Percentiles rank a stretch among this genome's conserved stretches.
Evolutionary conservation across 257 asterid species (phyloP).

Genomic region (Apocynum venetum): DNA sequence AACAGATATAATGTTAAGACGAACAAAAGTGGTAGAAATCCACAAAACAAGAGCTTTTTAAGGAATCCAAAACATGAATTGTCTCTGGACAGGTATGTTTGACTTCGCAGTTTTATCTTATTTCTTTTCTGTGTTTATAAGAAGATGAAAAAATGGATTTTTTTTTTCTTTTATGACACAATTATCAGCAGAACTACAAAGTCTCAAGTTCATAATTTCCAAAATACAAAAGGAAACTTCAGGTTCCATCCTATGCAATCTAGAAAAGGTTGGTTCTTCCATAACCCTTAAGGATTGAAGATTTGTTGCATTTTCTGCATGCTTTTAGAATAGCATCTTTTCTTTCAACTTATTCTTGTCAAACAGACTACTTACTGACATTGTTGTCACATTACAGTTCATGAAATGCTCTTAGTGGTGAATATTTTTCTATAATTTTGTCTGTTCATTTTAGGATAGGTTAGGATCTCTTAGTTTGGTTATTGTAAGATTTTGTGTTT

Average conservation of each 20-base stretch:
- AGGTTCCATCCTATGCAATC: slow-evolving; percentile 36
- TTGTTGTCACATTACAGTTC: neutral
- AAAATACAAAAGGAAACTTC: slow-evolving; percentile 48
- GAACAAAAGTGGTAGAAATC: slow-evolving; percentile 39
- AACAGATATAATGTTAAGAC: slow-evolving; percentile 32
- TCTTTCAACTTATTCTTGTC: neutral
- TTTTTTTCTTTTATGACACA: slow-evolving; percentile 21
- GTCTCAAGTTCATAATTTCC: slow-evolving; percentile 35
- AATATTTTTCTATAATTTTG: neutral
- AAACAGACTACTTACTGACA: neutral
- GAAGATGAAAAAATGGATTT: slow-evolving; percentile 12
- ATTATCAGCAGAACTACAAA: slow-evolving; percentile 43
- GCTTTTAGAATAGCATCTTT: slow-evolving; percentile 1
- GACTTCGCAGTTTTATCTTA: slow-evolving; percentile 9
- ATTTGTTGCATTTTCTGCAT: neutral
- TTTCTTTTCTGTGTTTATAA: slow-evolving; percentile 1
- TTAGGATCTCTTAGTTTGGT: neutral
- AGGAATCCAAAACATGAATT: slow-evolving; percentile 42
- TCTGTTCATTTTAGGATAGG: neutral
- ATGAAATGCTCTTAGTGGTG: neutral
- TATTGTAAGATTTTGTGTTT: neutral
- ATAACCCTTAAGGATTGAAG: neutral
- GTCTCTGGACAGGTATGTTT: slow-evolving; percentile 44
- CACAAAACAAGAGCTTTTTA: slow-evolving; percentile 41
- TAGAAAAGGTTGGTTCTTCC: slow-evolving; percentile 50